Conservation (phyloP, 768 basidiomycete species). For the Clathrus columnatus region DNA sequence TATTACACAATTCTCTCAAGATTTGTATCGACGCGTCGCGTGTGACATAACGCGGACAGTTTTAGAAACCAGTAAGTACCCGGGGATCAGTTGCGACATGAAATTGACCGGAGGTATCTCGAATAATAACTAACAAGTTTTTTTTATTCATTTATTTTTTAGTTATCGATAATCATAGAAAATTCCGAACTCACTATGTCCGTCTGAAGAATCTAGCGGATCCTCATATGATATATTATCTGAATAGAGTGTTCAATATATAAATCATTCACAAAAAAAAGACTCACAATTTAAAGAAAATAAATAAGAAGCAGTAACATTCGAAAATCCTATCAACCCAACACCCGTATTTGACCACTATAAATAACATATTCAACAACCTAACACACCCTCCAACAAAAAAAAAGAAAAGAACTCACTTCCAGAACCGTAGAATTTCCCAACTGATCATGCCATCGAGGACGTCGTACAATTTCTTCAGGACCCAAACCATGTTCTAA, state of each 20-base stretch:
- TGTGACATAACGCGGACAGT: too few relatives aligned
- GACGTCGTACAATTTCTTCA: slow-evolving; percentile 11
- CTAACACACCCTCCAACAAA: neutral
- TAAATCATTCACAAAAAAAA: neutral
- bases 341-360: neutral
- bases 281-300: slow-evolving; percentile 10
- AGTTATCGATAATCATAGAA: neutral
- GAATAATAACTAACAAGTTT: neutral
- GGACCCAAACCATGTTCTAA: slow-evolving; percentile 25
- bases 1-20: too few relatives aligned
- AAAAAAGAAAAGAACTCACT: slow-evolving; percentile 6
- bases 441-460: slow-evolving; percentile 24
- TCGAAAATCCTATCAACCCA: slow-evolving; percentile 15
- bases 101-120: neutral
- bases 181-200: neutral
- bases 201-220: neutral
- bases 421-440: slow-evolving; percentile 18
- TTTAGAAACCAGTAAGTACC: too few relatives aligned
- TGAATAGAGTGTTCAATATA: neutral
- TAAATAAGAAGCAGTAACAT: slow-evolving; percentile 15
- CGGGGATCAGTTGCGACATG: neutral
- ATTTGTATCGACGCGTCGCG: too few relatives aligned
- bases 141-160: neutral
- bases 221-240: neutral
- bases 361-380: neutral